These are phyloP conservation scores for Coprinellus micaceus DNA, from an alignment of 768 basidiomycete species.

Conservation along the genomic window DNA sequence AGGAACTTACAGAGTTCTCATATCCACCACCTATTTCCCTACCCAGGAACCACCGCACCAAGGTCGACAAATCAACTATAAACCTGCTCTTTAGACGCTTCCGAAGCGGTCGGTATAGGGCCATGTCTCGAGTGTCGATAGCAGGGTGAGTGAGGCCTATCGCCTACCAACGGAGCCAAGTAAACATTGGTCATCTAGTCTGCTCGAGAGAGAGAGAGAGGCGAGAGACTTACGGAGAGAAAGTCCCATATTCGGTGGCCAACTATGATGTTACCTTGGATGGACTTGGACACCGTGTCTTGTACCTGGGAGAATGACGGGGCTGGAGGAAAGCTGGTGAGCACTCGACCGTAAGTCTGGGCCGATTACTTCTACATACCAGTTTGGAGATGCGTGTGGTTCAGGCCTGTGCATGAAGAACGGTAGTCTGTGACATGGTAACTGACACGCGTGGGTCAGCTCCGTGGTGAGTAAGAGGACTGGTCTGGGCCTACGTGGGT, in stretches of 20 bases:
- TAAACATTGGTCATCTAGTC: neutral
- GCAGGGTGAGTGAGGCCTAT: conserved; percentile 50
- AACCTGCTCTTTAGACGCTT: conserved; percentile 35
- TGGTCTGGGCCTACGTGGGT: conserved; percentile 42
- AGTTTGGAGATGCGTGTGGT: conserved; percentile 33
- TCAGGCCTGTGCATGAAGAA: conserved; percentile 43
- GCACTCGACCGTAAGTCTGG: neutral
- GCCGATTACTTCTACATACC: no score
- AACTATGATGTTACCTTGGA: conserved; percentile 48
- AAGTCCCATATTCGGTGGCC: conserved; percentile 55
- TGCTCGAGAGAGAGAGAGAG: neutral
- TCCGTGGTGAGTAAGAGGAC: neutral
- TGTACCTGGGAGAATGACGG: conserved; percentile 48
- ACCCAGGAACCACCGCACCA: conserved; percentile 45
- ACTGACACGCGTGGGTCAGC: conserved; percentile 23
- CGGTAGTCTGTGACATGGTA: conserved; percentile 47
- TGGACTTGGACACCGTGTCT: conserved; percentile 36
- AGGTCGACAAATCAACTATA: conserved; percentile 35
- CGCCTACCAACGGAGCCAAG: conserved; percentile 29
- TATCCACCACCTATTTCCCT: conserved; percentile 38
- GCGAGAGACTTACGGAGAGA: conserved; percentile 39
- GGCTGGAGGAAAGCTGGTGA: conserved; percentile 29
- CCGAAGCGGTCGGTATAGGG: conserved; percentile 48
- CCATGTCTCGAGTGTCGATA: conserved; percentile 51
- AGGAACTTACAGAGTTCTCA: conserved; percentile 43